Base-by-base conservation (phyloP, 1,284 basidiomycete species). In the Ustilago loliicola region DNA sequence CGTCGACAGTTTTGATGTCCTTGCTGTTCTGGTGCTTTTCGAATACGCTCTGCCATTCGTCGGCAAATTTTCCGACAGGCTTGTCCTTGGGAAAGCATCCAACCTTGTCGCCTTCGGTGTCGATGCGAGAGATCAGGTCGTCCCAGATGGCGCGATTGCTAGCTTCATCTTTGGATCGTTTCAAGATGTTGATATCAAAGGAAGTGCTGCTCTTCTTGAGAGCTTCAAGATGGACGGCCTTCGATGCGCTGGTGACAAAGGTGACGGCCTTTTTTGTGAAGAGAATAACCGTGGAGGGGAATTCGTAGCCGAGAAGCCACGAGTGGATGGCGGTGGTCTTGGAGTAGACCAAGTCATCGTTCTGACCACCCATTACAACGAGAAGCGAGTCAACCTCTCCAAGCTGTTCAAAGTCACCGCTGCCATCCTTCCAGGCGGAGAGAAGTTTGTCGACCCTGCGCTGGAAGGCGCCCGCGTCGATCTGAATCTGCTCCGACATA, bases 291-390 rank as follows among this genome's bases (percentile, higher is more conserved):
- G 96, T 98, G 0, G 94, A 95, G 0, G 96, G 96, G 84, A 98
- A 98, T 87, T 98, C 96, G 87, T 95, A 98, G 27, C 95, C 96
- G 36, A 98, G 90, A 10, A 98, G 89, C 93, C 94, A 98, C 80
- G 94, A 95, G 64, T 79, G 79, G 2, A 80, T 66, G 34, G 79
- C 72, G 19, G 77, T 68, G 45, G 81, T 79, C 56, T 82, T 82
- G 51, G 66, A 70, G 58, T 81, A 81, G 53, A 72, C 65, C 34
- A 78, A 59, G 15, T 83, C 79, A 23, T 83, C 79, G 51, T 77
- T 78, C 53, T 75, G 72, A 15, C 72, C 66, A 25, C 81, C 81
- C 64, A 76, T 73, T 51, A 79, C 61, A 34, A 81, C 76, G 25
- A 79, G 60, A n/a, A 83, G 55, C 2, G 75, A 79, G 42, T 80